Conservation (phyloP, 371 early-diverging fungal species). For the Haplosporangium sp. region DNA sequence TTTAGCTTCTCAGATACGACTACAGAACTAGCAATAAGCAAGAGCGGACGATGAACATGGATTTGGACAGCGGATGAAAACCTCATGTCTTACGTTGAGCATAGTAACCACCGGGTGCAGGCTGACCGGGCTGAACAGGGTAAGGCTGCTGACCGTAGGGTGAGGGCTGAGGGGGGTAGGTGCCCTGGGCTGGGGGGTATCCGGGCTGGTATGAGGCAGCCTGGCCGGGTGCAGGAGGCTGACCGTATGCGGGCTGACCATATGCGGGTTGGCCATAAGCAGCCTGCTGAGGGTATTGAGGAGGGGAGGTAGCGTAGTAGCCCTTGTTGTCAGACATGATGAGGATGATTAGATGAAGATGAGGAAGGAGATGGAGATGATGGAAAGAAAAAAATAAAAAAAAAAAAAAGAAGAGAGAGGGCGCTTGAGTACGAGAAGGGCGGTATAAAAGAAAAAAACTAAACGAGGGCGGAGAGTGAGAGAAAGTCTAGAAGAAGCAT, state of each 20-base stretch:
- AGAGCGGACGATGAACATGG: too few relatives aligned
- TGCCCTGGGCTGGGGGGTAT: slow-evolving; percentile 8
- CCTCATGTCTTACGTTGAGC: slow-evolving; percentile 14
- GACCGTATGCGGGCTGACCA: slow-evolving; percentile 36
- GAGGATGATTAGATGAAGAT: background rate
- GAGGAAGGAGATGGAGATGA: background rate
- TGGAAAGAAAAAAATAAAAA: background rate
- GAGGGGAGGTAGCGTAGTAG: slow-evolving; percentile 27
- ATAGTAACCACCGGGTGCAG: slow-evolving; percentile 27
- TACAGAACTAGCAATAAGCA: too few relatives aligned
- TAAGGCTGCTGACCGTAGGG: slow-evolving; percentile 15
- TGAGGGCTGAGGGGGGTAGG: slow-evolving; percentile 2
- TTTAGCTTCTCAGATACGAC: too few relatives aligned
- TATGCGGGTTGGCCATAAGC: slow-evolving; percentile 47
- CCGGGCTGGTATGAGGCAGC: slow-evolving; percentile 17
- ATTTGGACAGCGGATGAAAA: background rate
- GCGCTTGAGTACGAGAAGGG: background rate
- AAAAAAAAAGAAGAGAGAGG: background rate
- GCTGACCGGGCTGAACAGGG: slow-evolving; percentile 18
- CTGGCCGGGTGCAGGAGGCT: slow-evolving; percentile 12
- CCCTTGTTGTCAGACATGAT: slow-evolving; percentile 27
- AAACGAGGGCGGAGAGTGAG: too few relatives aligned
- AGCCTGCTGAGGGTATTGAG: slow-evolving; percentile 36
- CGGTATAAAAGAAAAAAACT: background rate
- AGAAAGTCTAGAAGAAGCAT: too few relatives aligned